Evolutionary conservation across 2,329 filamentous ascomycete species (phyloP), one percentile per base, ranked within the genome.

Genomic region (Cucurbitaria berberidis): DNA sequence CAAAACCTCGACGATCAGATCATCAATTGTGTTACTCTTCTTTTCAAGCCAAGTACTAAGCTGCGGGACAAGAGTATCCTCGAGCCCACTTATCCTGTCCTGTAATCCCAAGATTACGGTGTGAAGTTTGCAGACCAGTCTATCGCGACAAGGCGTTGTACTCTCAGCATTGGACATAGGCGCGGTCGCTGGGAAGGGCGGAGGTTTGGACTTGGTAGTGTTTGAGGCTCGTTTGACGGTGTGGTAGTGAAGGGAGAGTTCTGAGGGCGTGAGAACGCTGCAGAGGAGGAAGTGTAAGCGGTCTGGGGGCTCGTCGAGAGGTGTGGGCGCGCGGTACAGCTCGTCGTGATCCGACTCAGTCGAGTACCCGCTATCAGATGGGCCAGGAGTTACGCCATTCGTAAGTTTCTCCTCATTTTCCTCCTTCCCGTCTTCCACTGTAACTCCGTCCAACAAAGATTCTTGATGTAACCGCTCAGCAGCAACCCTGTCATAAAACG

Each of bases 81-180:
- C 63, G 22, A 59, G 49, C 34, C 59, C 48, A 3, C 36, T 32
- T 41, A 48, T n/a, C 34, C 51, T 49, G 22, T 58, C 51, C 39
- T 54, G 57, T 1, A 64, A 51, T 18, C 47, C 21, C 27, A 57
- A 40, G 30, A 63, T 26, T 5, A 19, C 30, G 13, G 19, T 30
- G 35, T 62, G 53, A 3, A 68, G 52, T 10, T 54, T 54, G 13
- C n/a, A 39, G n/a, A 64, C 53, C 1, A 66, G 59, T 32, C 46
- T 49, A 3, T 44, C 40, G 43, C 60, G 58, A 27, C 43, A n/a
- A 13, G 38, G 39, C 11, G 29, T 39, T n/a, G 26, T 16, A 13
- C 42, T 40, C 16, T 42, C 32, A 5, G 48, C 27, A 19, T 51
- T 52, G 16, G 30, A 32, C 34, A 22, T 27, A 29, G 30, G 32